Conservation (phyloP, 345 rosid species). For the Excoecaria agallocha region DNA sequence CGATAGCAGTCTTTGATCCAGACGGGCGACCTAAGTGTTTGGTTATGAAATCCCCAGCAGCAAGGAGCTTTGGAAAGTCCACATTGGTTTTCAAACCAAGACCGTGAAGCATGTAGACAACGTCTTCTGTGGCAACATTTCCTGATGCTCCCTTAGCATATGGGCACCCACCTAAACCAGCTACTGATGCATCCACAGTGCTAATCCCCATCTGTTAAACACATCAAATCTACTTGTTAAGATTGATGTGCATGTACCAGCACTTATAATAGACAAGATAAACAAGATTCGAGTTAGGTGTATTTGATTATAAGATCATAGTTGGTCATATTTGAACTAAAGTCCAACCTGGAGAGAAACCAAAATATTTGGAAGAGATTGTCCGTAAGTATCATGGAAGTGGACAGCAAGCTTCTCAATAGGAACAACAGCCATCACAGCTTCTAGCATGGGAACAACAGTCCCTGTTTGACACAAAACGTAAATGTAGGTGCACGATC, state of each 20-base stretch:
- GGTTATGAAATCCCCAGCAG: slow-evolving; percentile 65
- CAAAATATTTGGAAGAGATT: slow-evolving; percentile 84
- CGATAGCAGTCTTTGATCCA: slow-evolving; percentile 59
- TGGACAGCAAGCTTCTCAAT: slow-evolving; percentile 80
- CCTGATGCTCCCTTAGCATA: slow-evolving; percentile 81
- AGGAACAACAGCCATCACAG: slow-evolving; percentile 70
- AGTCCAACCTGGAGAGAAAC: slow-evolving; percentile 60
- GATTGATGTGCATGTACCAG: background rate
- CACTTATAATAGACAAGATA: too few species aligned
- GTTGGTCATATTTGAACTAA: background rate
- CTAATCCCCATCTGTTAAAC: slow-evolving; percentile 62
- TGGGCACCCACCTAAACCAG: slow-evolving; percentile 79
- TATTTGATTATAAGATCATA: background rate
- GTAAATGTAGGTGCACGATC: background rate
- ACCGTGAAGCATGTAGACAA: slow-evolving; percentile 68
- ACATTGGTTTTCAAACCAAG: slow-evolving; percentile 63
- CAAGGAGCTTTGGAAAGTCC: slow-evolving; percentile 52
- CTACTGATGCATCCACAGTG: slow-evolving; percentile 59
- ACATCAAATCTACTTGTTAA: background rate
- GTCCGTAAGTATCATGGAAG: slow-evolving; percentile 95
- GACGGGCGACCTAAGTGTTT: slow-evolving; percentile 54
- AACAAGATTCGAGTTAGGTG: too few species aligned
- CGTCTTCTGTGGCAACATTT: slow-evolving; percentile 75
- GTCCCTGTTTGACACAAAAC: slow-evolving; percentile 46
- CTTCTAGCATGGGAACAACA: slow-evolving; percentile 86